phyloP scores from a whole-genome alignment of 73 alveolate species.

The Stentor roeselii region DNA sequence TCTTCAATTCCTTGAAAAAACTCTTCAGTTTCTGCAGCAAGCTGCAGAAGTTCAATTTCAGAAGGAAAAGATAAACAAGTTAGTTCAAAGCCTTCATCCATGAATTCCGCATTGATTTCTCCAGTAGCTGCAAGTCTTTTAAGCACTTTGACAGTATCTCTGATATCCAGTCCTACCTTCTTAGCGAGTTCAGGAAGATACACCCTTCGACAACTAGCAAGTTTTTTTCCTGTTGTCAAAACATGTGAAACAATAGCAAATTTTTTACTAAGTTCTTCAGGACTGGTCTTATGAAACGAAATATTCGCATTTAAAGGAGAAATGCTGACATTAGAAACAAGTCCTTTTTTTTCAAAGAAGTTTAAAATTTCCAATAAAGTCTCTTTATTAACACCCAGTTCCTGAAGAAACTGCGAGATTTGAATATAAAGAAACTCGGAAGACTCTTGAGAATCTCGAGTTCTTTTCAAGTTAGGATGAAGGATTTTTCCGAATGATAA shows the following conservation, averaged over 20 bases:
- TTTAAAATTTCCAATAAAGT: background rate
- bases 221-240: conserved; percentile 9
- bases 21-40: background rate
- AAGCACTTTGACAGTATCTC: background rate
- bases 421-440: background rate
- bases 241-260: conserved; percentile 16
- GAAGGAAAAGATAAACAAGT: background rate
- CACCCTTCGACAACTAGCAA: background rate
- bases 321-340: background rate
- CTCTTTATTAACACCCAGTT: conserved; percentile 28
- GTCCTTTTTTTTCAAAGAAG: conserved; percentile 14
- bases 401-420: background rate
- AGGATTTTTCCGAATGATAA: conserved; percentile 24
- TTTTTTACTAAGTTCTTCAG: conserved; percentile 28
- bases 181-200: background rate
- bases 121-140: conserved; percentile 26
- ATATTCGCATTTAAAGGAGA: background rate
- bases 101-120: background rate
- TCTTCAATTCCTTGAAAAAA: background rate
- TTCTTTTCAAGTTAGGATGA: conserved; percentile 25
- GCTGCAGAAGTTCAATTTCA: background rate
- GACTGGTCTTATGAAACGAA: conserved; percentile 29
- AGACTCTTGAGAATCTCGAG: conserved; percentile 20
- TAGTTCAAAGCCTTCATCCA: background rate
- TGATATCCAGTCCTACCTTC: background rate